Percentiles rank a stretch among this genome's conserved stretches.
These are phyloP conservation scores for Plectranthus barbatus DNA, from an alignment of 257 asterid species.

Conservation along the genomic window DNA sequence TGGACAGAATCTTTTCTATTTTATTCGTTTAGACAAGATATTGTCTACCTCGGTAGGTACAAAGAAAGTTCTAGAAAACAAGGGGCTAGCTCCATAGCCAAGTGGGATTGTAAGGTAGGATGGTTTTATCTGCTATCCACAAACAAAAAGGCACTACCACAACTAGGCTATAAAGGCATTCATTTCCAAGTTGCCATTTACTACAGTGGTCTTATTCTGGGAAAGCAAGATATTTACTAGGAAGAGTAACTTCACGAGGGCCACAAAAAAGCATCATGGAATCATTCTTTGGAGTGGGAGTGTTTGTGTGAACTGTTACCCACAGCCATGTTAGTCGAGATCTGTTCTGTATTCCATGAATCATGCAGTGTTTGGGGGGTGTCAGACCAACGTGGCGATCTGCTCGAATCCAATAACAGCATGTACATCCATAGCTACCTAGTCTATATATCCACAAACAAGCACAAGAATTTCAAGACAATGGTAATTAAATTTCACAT, in stretches of 20 bases:
- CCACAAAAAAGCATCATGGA: constrained; percentile 7
- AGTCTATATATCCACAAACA: neutral
- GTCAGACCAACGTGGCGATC: neutral
- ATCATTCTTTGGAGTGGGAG: constrained; percentile 16
- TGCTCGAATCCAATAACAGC: neutral
- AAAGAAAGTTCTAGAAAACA: constrained; percentile 21
- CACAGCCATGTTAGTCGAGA: constrained; percentile 14
- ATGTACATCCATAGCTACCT: neutral
- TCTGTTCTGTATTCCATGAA: constrained; percentile 22
- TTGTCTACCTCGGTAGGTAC: constrained; percentile 25
- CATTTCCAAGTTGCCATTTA: too few species aligned
- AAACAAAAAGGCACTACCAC: too few species aligned
- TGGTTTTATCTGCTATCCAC: too few species aligned
- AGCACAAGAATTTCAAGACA: neutral
- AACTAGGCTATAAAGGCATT: too few species aligned
- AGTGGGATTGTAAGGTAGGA: too few species aligned
- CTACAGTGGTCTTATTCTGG: too few species aligned
- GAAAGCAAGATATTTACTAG: constrained; percentile 12
- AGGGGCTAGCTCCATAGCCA: too few species aligned
- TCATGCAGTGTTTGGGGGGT: neutral
- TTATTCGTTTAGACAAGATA: neutral
- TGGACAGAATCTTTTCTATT: constrained; percentile 28
- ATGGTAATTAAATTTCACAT: neutral
- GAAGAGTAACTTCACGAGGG: constrained; percentile 21
- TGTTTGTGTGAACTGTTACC: constrained; percentile 36